A percentile compares a stretch with the other conserved stretches of the same genome.
Evolutionary conservation across 306 rosid species (phyloP).

Genomic region (Betula pendula): DNA sequence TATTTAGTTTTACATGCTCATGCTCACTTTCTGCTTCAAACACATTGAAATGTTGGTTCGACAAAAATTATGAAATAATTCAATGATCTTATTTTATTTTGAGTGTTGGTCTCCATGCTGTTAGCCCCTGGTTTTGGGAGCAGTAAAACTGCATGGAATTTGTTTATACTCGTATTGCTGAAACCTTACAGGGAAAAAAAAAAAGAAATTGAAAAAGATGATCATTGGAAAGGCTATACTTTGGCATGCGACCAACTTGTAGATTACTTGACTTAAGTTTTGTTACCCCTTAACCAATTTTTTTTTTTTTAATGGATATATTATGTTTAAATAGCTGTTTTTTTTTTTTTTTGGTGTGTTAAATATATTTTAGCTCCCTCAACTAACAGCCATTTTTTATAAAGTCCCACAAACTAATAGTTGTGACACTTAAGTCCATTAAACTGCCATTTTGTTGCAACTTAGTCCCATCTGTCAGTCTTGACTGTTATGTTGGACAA

Average conservation of each 20-base stretch:
- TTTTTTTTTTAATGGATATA: not conserved
- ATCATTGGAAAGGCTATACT: not conserved
- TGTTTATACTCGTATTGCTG: not conserved
- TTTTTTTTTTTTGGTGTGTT: too few relatives aligned
- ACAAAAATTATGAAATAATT: not conserved
- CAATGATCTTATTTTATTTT: not conserved
- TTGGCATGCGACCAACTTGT: not conserved
- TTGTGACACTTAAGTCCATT: too few relatives aligned
- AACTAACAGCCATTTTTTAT: too few relatives aligned
- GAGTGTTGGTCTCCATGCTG: not conserved
- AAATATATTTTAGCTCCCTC: too few relatives aligned
- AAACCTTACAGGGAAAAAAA: not conserved
- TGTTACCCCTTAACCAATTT: not conserved
- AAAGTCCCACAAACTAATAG: too few relatives aligned
- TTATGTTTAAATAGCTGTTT: conserved; percentile 4
- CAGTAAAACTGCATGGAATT: too few relatives aligned
- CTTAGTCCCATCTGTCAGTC: too few relatives aligned
- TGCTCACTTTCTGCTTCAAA: not conserved
- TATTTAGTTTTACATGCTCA: conserved; percentile 9
- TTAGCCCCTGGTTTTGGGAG: not conserved
- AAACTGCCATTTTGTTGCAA: too few relatives aligned
- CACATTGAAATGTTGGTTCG: not conserved
- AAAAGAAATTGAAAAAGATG: not conserved
- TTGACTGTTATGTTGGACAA: too few relatives aligned
- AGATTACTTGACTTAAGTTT: not conserved